These are phyloP conservation scores for Euphorbia schlechtendalii DNA, from an alignment of 441 rosid genomes.

Conservation along the genomic window DNA sequence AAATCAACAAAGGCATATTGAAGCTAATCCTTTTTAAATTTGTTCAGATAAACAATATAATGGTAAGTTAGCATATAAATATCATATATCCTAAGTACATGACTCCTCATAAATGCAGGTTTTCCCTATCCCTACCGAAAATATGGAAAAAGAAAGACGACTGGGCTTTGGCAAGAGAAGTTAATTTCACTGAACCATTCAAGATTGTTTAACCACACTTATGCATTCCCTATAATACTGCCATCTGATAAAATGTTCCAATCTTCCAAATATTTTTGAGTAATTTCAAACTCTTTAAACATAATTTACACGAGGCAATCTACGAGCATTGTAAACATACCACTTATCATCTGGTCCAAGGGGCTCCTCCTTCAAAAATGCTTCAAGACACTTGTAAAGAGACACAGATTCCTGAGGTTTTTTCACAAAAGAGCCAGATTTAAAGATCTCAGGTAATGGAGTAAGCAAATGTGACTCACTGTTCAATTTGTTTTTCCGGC, in stretches of 20 bases:
- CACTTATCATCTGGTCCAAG: slow-evolving; percentile 81
- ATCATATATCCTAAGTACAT: background rate
- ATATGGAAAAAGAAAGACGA: background rate
- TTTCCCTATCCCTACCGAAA: background rate
- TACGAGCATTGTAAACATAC: slow-evolving; percentile 26
- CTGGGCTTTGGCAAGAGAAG: background rate
- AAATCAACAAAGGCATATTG: background rate
- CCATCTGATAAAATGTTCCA: background rate
- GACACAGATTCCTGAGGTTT: slow-evolving; percentile 53
- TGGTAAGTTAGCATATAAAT: background rate
- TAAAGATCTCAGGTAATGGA: slow-evolving; percentile 48
- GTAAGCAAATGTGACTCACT: slow-evolving; percentile 40
- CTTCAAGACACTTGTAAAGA: slow-evolving; percentile 59
- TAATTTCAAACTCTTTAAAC: background rate
- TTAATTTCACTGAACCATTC: background rate
- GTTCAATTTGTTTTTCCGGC: slow-evolving; percentile 41
- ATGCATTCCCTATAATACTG: background rate
- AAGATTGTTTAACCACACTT: background rate
- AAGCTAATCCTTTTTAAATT: background rate
- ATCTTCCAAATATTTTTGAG: background rate
- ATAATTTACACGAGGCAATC: background rate
- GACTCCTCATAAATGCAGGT: background rate
- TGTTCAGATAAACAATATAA: background rate
- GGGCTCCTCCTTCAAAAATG: slow-evolving; percentile 69
- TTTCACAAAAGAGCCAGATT: slow-evolving; percentile 29